Base-by-base conservation (phyloP, 2,329 filamentous ascomycete genomes). In the Arthrobotrys conoides region DNA sequence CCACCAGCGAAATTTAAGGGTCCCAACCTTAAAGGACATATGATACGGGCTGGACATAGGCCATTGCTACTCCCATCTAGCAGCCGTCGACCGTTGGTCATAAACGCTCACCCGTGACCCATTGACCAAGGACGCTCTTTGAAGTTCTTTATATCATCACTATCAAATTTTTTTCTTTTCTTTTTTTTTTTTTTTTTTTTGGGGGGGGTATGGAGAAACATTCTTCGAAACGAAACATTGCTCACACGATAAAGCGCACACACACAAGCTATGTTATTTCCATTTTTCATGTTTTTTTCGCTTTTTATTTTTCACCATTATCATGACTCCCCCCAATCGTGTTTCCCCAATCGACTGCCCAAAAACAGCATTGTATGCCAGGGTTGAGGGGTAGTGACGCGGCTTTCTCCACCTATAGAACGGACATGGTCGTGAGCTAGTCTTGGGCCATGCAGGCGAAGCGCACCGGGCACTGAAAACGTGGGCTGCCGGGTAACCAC, bases 401-500 rank as follows among this genome's bases (percentile, higher is more conserved):
- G 57, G 57, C 57, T 61, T 61, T 61, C 57, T 61, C 57, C 57
- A 61, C 57, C 57, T 61, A 61, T 61, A 61, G 57, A 61, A 55
- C 65, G 33, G 53, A 55, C 33, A 55, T 41, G 48, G 65, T 55
- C 36, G 53, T 67, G 71, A 68, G 64, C 63, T 66, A 65, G 65
- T 71, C 68, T 61, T 61, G 57, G 57, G 68, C 65, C 68, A 71
- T 67, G 55, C 66, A 66, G 49, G 75, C 67, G 63, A 65, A 78
- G 68, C 68, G 75, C 75, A 78, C 64, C 75, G 68, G 75, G 68
- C 71, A 64, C 75, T 57, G 67, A 71, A 67, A 53, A 71, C 71
- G 71, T 72, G 71, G 64, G 63, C 63, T 78, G 75, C 75, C 75
- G 75, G 75, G 75, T 78, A 72, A 69, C 75, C 75, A 78, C 75